Evolutionary conservation across 2,329 filamentous ascomycete species (phyloP).

Genomic region (Emergomyces africanus): DNA sequence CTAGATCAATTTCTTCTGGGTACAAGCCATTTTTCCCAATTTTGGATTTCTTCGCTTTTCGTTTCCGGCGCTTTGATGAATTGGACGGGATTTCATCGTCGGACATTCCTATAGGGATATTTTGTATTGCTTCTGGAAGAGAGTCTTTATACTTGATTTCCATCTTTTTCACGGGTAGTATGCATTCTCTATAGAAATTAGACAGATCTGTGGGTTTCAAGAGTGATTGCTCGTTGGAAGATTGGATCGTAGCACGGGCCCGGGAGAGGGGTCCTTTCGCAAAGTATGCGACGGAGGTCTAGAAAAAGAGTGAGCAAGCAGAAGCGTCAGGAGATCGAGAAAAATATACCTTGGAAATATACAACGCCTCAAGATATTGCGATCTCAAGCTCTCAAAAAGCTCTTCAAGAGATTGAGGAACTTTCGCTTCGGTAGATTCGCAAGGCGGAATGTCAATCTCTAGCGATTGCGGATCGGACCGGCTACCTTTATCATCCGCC

Average conservation of each 20-base stretch:
- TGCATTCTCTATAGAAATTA: slow-evolving; percentile 29
- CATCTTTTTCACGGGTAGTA: slow-evolving; percentile 34
- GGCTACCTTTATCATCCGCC: neutral
- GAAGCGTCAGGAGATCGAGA: neutral
- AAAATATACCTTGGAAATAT: slow-evolving; percentile 28
- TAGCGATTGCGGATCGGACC: neutral
- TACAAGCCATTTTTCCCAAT: slow-evolving; percentile 37
- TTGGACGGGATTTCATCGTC: slow-evolving; percentile 20
- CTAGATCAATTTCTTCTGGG: slow-evolving; percentile 30
- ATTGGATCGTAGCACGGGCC: slow-evolving; percentile 29
- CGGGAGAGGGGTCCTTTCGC: slow-evolving; percentile 38
- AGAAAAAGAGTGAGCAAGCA: slow-evolving; percentile 8
- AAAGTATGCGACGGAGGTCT: slow-evolving; percentile 40
- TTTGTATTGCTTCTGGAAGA: slow-evolving; percentile 27
- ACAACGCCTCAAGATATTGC: slow-evolving; percentile 32
- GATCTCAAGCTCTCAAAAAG: slow-evolving; percentile 24
- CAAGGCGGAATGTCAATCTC: neutral
- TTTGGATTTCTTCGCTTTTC: slow-evolving; percentile 22
- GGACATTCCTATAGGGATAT: slow-evolving; percentile 24
- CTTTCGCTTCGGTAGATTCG: slow-evolving; percentile 8
- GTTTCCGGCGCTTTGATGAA: slow-evolving; percentile 20
- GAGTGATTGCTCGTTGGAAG: slow-evolving; percentile 13
- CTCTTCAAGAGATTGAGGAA: slow-evolving; percentile 21
- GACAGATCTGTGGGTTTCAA: slow-evolving; percentile 19
- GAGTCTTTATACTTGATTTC: slow-evolving; percentile 36